phyloP scores from a whole-genome alignment of 441 rosid species.

The Eruca vesicaria region DNA sequence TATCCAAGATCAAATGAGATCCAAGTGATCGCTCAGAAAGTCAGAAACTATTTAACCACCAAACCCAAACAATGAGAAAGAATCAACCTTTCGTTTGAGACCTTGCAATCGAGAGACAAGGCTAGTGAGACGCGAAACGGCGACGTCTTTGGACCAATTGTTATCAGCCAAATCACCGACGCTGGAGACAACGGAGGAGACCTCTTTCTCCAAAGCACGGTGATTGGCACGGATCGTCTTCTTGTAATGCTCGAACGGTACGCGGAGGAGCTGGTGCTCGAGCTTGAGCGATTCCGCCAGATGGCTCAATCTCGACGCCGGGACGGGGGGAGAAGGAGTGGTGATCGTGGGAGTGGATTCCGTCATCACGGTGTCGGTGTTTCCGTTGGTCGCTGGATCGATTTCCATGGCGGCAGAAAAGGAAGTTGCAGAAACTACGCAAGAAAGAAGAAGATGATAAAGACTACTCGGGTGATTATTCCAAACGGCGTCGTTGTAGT shows the following conservation, averaged over 20 bases:
- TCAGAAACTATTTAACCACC: too few species aligned
- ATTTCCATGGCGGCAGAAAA: slow-evolving; percentile 49
- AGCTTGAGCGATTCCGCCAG: slow-evolving; percentile 79
- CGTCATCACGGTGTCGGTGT: slow-evolving; percentile 35
- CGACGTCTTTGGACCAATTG: slow-evolving; percentile 58
- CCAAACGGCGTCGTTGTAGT: neutral
- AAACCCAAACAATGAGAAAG: too few species aligned
- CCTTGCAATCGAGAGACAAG: neutral
- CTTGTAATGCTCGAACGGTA: slow-evolving; percentile 93
- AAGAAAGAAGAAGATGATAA: neutral
- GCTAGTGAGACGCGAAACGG: slow-evolving; percentile 67
- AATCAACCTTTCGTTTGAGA: too few species aligned
- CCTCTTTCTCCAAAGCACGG: slow-evolving; percentile 74
- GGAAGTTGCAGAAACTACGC: slow-evolving; percentile 1
- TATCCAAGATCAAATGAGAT: too few species aligned
- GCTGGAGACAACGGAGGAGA: slow-evolving; percentile 60
- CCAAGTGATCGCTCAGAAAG: too few species aligned
- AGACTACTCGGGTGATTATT: neutral
- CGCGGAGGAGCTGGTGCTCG: slow-evolving; percentile 89
- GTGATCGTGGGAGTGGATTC: slow-evolving; percentile 25
- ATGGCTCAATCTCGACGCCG: slow-evolving; percentile 54
- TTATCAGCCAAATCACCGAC: slow-evolving; percentile 58
- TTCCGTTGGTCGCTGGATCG: slow-evolving; percentile 67
- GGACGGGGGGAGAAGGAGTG: slow-evolving; percentile 30
- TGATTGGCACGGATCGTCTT: slow-evolving; percentile 86